A percentile compares a stretch with the other conserved stretches of the same genome.
Evolutionary conservation across 495 filamentous ascomycete species (phyloP).

Genomic region (Penicillium odoratum): DNA sequence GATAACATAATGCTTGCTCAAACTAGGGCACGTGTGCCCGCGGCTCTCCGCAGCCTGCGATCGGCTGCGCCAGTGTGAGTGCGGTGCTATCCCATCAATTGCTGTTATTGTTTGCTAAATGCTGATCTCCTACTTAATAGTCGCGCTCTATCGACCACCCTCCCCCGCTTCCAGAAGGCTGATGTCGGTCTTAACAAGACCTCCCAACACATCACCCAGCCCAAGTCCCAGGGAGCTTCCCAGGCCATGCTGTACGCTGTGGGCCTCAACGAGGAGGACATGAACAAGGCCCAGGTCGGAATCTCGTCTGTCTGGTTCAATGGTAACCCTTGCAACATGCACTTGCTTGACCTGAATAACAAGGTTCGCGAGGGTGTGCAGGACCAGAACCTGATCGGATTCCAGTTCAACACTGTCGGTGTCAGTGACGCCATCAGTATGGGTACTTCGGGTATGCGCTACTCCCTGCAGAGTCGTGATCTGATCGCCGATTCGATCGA

Average conservation of each 20-base stretch:
- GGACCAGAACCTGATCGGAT: slow-evolving; percentile 73
- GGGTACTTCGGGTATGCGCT: slow-evolving; percentile 79
- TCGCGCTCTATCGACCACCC: slow-evolving; percentile 50
- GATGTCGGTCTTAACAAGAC: slow-evolving; percentile 68
- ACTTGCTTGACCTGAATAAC: slow-evolving; percentile 83
- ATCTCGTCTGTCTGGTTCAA: slow-evolving; percentile 89
- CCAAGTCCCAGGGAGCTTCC: slow-evolving; percentile 94
- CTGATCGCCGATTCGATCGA: slow-evolving; percentile 97
- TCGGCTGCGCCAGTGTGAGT: slow-evolving; percentile 27
- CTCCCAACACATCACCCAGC: slow-evolving; percentile 84
- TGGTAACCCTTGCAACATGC: slow-evolving; percentile 99
- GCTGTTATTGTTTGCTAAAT: slow-evolving; percentile 12
- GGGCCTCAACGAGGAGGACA: slow-evolving; percentile 76
- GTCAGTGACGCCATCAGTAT: slow-evolving; percentile 69
- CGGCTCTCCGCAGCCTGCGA: slow-evolving; percentile 40
- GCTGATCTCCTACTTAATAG: slow-evolving; percentile 23
- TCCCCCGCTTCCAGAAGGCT: slow-evolving; percentile 41
- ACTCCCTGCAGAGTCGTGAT: slow-evolving; percentile 89
- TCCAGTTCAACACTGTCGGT: slow-evolving; percentile 97
- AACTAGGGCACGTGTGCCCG: slow-evolving; percentile 43
- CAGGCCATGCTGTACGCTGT: slow-evolving; percentile 99
- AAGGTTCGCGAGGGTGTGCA: slow-evolving; percentile 83
- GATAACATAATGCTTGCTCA: slow-evolving; percentile 42
- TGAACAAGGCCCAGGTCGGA: slow-evolving; percentile 93
- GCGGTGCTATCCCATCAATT: slow-evolving; percentile 3